Percentiles rank a stretch among this genome's conserved stretches.
Conservation (phyloP, 768 basidiomycete species). For the Cystofilobasidium bisporidii region DNA sequence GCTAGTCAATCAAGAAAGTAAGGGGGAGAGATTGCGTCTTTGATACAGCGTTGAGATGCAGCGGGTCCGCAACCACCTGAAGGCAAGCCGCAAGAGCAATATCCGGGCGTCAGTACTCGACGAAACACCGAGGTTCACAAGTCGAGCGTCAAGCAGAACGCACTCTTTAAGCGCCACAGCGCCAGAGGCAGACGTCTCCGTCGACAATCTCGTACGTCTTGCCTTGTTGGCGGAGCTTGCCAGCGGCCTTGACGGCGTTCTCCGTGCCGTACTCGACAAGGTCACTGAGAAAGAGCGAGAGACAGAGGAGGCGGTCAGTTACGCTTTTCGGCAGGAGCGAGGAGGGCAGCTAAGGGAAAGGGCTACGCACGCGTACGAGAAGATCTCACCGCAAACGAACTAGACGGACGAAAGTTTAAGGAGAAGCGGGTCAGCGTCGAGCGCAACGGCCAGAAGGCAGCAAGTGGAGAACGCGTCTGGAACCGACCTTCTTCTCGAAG, state of each 20-base stretch:
- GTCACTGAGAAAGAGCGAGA: conserved; percentile 71
- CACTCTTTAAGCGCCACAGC: too few relatives aligned
- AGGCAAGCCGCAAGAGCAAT: too few relatives aligned
- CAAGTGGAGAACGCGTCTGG: not conserved
- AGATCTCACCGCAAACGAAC: conserved; percentile 31
- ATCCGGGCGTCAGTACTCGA: too few relatives aligned
- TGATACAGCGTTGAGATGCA: too few relatives aligned
- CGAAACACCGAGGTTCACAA: too few relatives aligned
- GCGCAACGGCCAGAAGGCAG: not conserved
- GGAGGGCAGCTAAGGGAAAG: not conserved
- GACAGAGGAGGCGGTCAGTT: conserved; percentile 49
- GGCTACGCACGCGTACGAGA: conserved; percentile 8
- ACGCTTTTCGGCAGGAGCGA: not conserved
- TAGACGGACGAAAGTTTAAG: conserved; percentile 76
- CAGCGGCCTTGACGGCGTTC: conserved; percentile 78
- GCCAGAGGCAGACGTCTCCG: not conserved
- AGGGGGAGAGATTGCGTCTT: too few relatives aligned
- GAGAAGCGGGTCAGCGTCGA: conserved; percentile 2
- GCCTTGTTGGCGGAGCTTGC: conserved; percentile 89
- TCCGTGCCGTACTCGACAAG: conserved; percentile 86
- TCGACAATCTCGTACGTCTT: conserved; percentile 67
- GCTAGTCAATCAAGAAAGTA: too few relatives aligned
- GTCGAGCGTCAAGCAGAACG: not conserved
- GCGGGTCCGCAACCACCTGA: too few relatives aligned
- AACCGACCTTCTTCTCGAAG: conserved; percentile 1